Evolutionary conservation across 768 basidiomycete genomes (phyloP).

Genomic region (Clathrus columnatus): DNA sequence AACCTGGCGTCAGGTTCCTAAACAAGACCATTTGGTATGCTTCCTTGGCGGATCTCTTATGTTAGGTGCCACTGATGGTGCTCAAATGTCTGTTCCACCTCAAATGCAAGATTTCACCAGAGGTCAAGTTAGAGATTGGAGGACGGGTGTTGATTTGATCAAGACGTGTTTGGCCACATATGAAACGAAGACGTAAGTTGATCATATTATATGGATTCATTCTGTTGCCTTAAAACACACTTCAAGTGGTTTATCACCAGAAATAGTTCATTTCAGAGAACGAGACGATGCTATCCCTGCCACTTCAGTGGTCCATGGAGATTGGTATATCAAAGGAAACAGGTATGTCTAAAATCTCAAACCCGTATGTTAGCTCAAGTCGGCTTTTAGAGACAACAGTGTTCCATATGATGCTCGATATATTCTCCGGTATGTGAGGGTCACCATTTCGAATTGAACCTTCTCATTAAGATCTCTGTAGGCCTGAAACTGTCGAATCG

Average conservation of each 20-base stretch:
- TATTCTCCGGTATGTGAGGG: conserved; percentile 60
- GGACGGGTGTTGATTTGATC: conserved; percentile 68
- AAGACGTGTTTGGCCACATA: conserved; percentile 85
- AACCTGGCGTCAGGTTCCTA: conserved; percentile 67
- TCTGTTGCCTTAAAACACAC: not conserved
- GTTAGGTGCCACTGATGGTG: conserved; percentile 74
- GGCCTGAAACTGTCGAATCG: conserved; percentile 92
- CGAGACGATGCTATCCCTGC: conserved; percentile 45
- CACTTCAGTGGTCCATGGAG: conserved; percentile 37
- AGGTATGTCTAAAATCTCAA: conserved; percentile 10
- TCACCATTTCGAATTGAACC: not conserved
- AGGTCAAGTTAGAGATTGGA: conserved; percentile 68
- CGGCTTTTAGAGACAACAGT: conserved; percentile 10
- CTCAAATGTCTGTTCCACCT: conserved; percentile 63
- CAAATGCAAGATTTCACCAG: conserved; percentile 50
- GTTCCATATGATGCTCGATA: conserved; percentile 78
- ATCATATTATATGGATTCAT: conserved; percentile 7
- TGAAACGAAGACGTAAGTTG: conserved; percentile 66
- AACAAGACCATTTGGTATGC: conserved; percentile 95
- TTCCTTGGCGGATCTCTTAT: conserved; percentile 90
- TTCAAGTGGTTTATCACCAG: conserved; percentile 71
- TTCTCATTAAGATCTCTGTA: conserved; percentile 18
- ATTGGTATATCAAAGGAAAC: conserved; percentile 88
- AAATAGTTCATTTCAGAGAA: conserved; percentile 81
- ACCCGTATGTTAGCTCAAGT: not conserved